Evolutionary conservation across 2,329 filamentous ascomycete species (phyloP), one percentile per base, ranked within the genome.

Genomic region (Nannizziopsis barbatae): DNA sequence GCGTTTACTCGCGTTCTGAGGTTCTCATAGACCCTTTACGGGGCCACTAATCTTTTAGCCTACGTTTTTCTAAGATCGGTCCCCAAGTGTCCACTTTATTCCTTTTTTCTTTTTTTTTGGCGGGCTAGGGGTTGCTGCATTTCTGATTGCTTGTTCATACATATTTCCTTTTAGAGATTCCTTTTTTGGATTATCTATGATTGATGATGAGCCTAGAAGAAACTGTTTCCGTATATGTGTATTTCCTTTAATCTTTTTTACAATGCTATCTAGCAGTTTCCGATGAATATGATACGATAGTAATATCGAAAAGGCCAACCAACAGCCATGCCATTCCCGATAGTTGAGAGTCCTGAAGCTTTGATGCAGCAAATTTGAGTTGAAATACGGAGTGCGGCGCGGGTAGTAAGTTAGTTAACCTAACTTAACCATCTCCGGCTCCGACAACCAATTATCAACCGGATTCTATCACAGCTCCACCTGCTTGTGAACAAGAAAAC

Each of bases 171-270:
- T 39, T 8, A 27, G 17, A 32, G 32, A 41, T 30, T 17, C 35
- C 15, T 47, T 42, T 41, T 14, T 42, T 47, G 42, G 45, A 47
- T 32, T 42, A 42, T 22, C 36, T 40, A 46, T 32, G 45, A 47
- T 36, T 47, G 38, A 47, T 42, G 45, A 47, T 30, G 45, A 42
- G 45, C 31, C 15, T 47, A 47, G 40, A 47, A 31, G 42, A 42
- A 42, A 31, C n/a, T 39, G 17, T 42, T 47, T 30, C 27, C 18
- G 36, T 47, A 38, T 47, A 47, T 42, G 33, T 33, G 9, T 47
- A 47, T 30, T 36, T 42, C 38, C 20, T 39, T 17, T 15, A 22
- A 20, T 20, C 14, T 9, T 15, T 8, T 41, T n/a, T 36, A 9
- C 10, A n/a, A 36, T 36, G 33, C 3, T 36, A n/a, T 36, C 10